These are phyloP conservation scores for Chloris gayana DNA, from an alignment of 176 grass and related monocot genomes.

Conservation along the genomic window DNA sequence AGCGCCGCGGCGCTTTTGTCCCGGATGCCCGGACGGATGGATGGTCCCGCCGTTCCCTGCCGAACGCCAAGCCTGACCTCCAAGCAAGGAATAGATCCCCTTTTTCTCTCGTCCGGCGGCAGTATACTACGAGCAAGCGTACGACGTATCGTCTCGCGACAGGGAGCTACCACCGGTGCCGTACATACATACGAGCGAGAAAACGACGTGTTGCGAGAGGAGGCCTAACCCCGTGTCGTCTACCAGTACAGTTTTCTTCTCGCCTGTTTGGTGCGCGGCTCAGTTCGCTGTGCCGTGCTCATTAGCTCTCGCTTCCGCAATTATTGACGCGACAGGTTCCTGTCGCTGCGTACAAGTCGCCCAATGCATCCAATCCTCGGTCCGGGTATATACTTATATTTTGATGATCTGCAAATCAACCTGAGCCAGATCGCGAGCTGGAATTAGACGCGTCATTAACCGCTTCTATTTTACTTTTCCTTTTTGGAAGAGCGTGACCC, in stretches of 20 bases:
- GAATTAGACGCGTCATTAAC: neutral
- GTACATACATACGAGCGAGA: neutral
- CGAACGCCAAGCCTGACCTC: neutral
- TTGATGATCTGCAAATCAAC: neutral
- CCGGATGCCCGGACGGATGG: neutral
- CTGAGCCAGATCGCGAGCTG: neutral
- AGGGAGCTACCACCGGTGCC: neutral
- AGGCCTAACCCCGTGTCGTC: neutral
- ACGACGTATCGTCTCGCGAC: neutral
- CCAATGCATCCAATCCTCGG: neutral
- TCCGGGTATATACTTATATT: neutral
- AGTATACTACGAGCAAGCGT: neutral
- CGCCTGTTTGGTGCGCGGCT: neutral
- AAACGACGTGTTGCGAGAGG: neutral
- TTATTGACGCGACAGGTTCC: neutral
- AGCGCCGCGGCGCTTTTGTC: neutral
- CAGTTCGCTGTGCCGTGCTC: neutral
- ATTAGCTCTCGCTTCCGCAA: neutral
- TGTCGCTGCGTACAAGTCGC: neutral
- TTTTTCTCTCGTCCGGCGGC: too few species aligned
- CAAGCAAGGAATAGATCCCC: conserved; percentile 3
- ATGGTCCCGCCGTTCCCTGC: neutral
- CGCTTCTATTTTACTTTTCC: neutral
- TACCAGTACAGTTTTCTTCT: neutral
- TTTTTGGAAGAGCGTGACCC: neutral